Evolutionary conservation across 2,329 filamentous ascomycete genomes (phyloP).

Genomic region (Tolypocladium cylindrosporum): DNA sequence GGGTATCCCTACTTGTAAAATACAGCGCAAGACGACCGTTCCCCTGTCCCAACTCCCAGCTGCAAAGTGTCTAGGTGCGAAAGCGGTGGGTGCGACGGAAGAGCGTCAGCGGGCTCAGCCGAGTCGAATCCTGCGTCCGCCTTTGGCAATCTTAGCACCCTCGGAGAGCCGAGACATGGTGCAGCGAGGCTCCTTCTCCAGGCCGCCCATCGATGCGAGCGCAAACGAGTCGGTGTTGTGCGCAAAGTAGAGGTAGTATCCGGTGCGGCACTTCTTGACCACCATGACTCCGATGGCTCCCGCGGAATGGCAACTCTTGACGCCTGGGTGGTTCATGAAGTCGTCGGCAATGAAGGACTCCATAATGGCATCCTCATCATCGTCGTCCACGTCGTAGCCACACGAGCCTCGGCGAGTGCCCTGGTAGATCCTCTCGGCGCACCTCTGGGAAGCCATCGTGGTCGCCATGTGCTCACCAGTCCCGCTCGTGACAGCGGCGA

Average conservation of each 20-base stretch:
- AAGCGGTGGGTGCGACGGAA: background rate
- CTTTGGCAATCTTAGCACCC: slow-evolving; percentile 42
- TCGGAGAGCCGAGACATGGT: slow-evolving; percentile 73
- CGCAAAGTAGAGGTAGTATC: slow-evolving; percentile 81
- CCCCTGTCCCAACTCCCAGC: background rate
- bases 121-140: slow-evolving; percentile 38
- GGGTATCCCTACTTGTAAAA: background rate
- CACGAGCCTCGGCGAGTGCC: slow-evolving; percentile 48
- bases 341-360: slow-evolving; percentile 73
- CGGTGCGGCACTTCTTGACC: slow-evolving; percentile 71
- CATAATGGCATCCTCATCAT: slow-evolving; percentile 68
- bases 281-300: slow-evolving; percentile 85
- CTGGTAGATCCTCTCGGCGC: slow-evolving; percentile 75
- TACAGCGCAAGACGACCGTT: background rate
- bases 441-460: slow-evolving; percentile 79
- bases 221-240: slow-evolving; percentile 92
- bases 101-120: slow-evolving; percentile 10
- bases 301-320: slow-evolving; percentile 66
- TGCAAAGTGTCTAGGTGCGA: background rate
- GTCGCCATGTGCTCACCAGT: slow-evolving; percentile 98
- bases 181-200: slow-evolving; percentile 64
- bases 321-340: slow-evolving; percentile 86
- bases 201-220: slow-evolving; percentile 77
- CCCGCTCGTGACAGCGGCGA: slow-evolving; percentile 83
- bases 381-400: slow-evolving; percentile 54